phyloP scores from a whole-genome alignment of 345 rosid species.

The Brassica juncea region DNA sequence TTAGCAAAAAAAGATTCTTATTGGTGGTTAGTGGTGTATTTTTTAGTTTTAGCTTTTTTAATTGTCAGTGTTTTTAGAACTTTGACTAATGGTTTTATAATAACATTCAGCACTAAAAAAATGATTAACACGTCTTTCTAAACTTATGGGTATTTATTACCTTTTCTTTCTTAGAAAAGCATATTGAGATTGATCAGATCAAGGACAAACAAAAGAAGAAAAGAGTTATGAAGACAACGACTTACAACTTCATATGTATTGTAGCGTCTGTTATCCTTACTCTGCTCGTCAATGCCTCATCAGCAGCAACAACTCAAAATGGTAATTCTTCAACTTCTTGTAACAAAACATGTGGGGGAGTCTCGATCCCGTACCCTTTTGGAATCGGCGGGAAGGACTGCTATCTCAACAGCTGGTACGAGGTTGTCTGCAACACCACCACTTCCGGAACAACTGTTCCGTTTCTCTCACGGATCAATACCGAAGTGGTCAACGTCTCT shows the following conservation, averaged over 20 bases:
- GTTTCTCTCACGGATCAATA: conserved; percentile 5
- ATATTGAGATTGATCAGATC: neutral
- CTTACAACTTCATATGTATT: neutral
- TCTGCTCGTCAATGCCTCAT: conserved; percentile 29
- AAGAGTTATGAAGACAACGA: neutral
- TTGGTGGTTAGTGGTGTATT: no score
- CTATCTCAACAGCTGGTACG: conserved; percentile 22
- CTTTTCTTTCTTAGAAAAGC: neutral
- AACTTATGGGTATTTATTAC: neutral
- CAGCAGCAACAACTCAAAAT: neutral
- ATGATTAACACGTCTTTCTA: neutral
- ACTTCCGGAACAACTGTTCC: neutral
- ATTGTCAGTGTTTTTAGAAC: no score
- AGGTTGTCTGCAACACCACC: conserved; percentile 30
- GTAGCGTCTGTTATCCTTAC: neutral
- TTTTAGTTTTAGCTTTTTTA: no score
- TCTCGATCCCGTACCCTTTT: conserved; percentile 31
- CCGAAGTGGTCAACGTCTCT: conserved; percentile 38
- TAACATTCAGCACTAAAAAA: no score
- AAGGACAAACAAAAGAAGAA: neutral
- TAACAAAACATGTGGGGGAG: conserved; percentile 22
- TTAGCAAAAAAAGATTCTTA: no score
- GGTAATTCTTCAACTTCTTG: conserved; percentile 19
- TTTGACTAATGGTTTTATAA: no score
- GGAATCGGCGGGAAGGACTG: conserved; percentile 38